Percentiles rank a stretch among this genome's conserved stretches.
Conservation (phyloP, 2,329 filamentous ascomycete species). For the Cladophialophora immunda region DNA sequence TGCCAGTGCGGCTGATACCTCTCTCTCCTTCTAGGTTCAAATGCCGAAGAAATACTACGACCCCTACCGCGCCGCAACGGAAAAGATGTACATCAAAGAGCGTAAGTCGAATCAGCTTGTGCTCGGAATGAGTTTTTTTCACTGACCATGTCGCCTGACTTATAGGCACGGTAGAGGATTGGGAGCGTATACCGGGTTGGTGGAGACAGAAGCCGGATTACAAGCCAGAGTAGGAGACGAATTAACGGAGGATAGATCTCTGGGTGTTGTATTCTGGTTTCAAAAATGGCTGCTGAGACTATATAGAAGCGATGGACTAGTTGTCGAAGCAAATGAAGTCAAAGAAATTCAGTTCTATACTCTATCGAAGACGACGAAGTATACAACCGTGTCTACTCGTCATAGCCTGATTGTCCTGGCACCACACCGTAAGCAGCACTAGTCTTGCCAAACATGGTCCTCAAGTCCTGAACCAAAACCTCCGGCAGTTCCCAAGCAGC, state of each 20-base stretch:
- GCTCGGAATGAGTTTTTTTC: not conserved
- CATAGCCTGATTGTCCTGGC: slow-evolving; percentile 47
- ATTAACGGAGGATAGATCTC: not conserved
- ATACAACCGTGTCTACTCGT: not conserved
- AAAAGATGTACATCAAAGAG: slow-evolving; percentile 1
- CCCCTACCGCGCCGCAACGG: not conserved
- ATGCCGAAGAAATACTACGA: not conserved
- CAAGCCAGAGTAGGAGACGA: not conserved
- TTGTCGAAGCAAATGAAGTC: not conserved
- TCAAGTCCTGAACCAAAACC: slow-evolving; percentile 54
- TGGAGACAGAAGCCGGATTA: slow-evolving; percentile 3
- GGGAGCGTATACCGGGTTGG: not conserved
- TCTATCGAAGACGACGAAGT: not conserved
- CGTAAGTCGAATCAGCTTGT: not conserved
- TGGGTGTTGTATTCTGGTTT: not conserved
- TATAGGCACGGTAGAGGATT: not conserved
- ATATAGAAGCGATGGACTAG: not conserved
- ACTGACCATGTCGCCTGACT: not conserved
- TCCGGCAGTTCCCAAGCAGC: slow-evolving; percentile 61
- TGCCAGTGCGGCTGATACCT: too few relatives aligned
- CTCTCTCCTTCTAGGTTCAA: not conserved
- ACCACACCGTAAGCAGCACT: slow-evolving; percentile 48
- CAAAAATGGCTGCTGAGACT: not conserved
- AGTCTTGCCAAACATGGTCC: slow-evolving; percentile 55
- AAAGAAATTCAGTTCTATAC: not conserved